Base-by-base conservation (phyloP, 352 stramenopile species). In the Globisporangium middletonii region DNA sequence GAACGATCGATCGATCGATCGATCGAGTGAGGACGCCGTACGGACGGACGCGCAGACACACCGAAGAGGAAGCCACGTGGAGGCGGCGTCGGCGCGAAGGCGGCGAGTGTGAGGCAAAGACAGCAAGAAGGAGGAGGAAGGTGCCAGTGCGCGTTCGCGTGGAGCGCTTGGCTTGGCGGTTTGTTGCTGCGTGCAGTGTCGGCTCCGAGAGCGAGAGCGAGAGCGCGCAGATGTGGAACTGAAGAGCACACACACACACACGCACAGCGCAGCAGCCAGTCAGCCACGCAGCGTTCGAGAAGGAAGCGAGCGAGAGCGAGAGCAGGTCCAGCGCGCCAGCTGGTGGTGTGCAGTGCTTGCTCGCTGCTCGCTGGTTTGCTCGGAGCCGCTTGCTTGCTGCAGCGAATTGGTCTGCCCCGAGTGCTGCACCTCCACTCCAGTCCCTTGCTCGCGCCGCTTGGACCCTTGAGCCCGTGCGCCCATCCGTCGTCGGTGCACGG, bases 241-340 rank as follows among this genome's bases (percentile, higher is more conserved):
- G 53, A 23, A 23, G 23, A 43, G 23, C 15, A 11, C 30, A 4
- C 33, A 38, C 6, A 13, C 33, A 9, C 9, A 9, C 33, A 38
- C 33, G 12, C 33, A 38, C 33, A 8, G 30, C 30, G 2, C 33
- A 38, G 33, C 43, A 48, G 6, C 18, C 16, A 48, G 43, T 23
- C 16, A 43, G 23, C 28, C 28, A 54, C 35, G 23, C 45, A 54
- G 23, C 46, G 46, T 60, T 60, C 55, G 55, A 60, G 55, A 60
- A 54, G 28, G 42, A 48, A 30, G 16, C 43, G 23, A 33, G 48
- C 38, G 48, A 42, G 46, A 51, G 42, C 42, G 53, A 51, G 53
- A 52, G 54, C 37, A 55, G 55, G 55, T 53, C 55, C 55, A 55
- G 44, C 43, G 53, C 5, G 43, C 33, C 55, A 54, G 55, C 55